These are phyloP conservation scores for Diaporthe sp. DNA, from an alignment of 2,329 filamentous ascomycete genomes.

Conservation along the genomic window DNA sequence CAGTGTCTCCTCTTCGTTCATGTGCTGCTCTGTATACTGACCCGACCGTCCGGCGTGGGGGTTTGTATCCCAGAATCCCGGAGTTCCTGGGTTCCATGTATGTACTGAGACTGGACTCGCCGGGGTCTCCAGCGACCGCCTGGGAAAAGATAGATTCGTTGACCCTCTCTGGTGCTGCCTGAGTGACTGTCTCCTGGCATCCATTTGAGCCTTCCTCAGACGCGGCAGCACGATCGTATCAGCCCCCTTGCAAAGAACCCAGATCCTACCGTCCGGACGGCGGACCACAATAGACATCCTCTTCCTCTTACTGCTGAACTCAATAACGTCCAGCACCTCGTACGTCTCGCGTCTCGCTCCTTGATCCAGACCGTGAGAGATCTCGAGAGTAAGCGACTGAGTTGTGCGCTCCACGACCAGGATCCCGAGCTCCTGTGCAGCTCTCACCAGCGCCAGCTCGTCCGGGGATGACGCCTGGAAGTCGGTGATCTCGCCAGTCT, in stretches of 20 bases:
- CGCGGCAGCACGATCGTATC: slow-evolving; percentile 85
- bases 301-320: slow-evolving; percentile 90
- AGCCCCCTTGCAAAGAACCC: slow-evolving; percentile 89
- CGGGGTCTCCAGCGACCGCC: slow-evolving; percentile 64
- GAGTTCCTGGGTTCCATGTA: slow-evolving; percentile 51
- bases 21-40: slow-evolving; percentile 1
- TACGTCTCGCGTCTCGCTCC: slow-evolving; percentile 63
- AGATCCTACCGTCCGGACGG: slow-evolving; percentile 83
- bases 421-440: slow-evolving; percentile 87
- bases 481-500: slow-evolving; percentile 65
- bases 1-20: slow-evolving; percentile 73
- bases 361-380: slow-evolving; percentile 53
- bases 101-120: slow-evolving; percentile 44
- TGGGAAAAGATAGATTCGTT: slow-evolving; percentile 44
- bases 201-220: slow-evolving; percentile 76
- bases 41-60: not conserved
- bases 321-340: slow-evolving; percentile 86
- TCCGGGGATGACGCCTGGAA: slow-evolving; percentile 93
- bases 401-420: slow-evolving; percentile 79
- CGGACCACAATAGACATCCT: slow-evolving; percentile 90
- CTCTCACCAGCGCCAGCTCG: slow-evolving; percentile 85
- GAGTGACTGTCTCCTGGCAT: slow-evolving; percentile 66
- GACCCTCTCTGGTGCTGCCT: slow-evolving; percentile 67
- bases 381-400: slow-evolving; percentile 69
- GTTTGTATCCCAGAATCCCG: slow-evolving; percentile 43